Conservation (phyloP, 2,329 filamentous ascomycete species). For the Didymella pomorum region DNA sequence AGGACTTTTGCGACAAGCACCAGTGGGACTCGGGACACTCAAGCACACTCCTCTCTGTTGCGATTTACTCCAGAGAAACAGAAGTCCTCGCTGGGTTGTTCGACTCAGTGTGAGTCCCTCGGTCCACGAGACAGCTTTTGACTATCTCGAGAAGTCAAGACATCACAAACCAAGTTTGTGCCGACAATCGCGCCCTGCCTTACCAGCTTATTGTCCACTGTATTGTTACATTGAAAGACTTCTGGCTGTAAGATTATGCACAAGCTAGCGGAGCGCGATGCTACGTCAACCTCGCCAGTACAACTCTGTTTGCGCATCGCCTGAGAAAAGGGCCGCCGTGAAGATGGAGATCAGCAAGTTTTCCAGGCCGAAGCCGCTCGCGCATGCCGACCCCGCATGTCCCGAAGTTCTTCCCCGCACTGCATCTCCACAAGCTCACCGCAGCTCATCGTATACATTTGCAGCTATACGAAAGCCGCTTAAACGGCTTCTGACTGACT, state of each 20-base stretch:
- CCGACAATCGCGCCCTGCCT: not conserved
- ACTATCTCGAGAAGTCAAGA: not conserved
- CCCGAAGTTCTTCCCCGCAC: conserved; percentile 8
- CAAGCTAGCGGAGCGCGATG: not conserved
- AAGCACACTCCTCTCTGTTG: no score
- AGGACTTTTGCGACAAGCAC: not conserved
- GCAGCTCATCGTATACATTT: not conserved
- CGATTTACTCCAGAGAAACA: no score
- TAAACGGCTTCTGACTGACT: not conserved
- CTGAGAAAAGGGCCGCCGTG: conserved; percentile 1
- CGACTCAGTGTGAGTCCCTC: not conserved
- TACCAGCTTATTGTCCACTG: not conserved
- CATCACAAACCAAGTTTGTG: not conserved
- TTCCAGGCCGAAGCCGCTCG: not conserved
- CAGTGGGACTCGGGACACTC: no score
- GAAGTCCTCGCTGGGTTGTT: not conserved
- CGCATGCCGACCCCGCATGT: conserved; percentile 7
- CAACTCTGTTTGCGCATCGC: not conserved
- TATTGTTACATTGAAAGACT: not conserved
- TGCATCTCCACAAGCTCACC: conserved; percentile 2
- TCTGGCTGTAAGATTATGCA: not conserved
- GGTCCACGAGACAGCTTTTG: not conserved
- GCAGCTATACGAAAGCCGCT: not conserved
- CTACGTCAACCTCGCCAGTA: conserved; percentile 1
- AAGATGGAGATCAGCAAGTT: not conserved